A percentile compares a stretch with the other conserved stretches of the same genome.
Evolutionary conservation across 352 stramenopile species (phyloP).

Genomic region (Phytophthora sansomeana): DNA sequence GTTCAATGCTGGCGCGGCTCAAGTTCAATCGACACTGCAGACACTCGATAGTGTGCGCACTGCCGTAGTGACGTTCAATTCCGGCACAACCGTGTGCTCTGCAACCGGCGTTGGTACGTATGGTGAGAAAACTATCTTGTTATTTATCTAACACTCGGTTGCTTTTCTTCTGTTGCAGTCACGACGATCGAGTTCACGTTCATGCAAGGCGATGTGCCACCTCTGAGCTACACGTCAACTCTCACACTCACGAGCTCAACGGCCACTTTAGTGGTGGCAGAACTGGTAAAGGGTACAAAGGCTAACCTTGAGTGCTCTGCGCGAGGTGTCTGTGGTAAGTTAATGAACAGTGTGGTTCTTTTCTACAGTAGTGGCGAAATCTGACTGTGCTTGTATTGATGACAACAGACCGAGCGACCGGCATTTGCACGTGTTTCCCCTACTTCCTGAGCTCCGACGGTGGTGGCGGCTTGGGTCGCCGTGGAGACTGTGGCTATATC

Average conservation of each 20-base stretch:
- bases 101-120: conserved; percentile 49
- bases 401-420: conserved; percentile 60
- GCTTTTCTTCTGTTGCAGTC: conserved; percentile 28
- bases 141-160: background rate
- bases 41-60: conserved; percentile 56
- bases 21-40: conserved; percentile 65
- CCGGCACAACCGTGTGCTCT: conserved; percentile 49
- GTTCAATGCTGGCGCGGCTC: conserved; percentile 44
- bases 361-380: conserved; percentile 1
- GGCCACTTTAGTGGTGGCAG: conserved; percentile 36
- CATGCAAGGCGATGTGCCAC: conserved; percentile 68
- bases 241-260: conserved; percentile 49
- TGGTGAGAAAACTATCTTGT: background rate
- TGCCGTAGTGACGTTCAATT: conserved; percentile 65
- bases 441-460: conserved; percentile 80
- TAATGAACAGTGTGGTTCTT: background rate
- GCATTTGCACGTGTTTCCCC: conserved; percentile 75
- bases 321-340: conserved; percentile 75
- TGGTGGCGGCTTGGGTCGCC: conserved; percentile 70
- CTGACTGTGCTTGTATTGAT: background rate
- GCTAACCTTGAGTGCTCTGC: conserved; percentile 80
- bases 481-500: conserved; percentile 93
- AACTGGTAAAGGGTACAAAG: conserved; percentile 72
- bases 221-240: conserved; percentile 45
- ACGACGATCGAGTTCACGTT: conserved; percentile 76